Evolutionary conservation across 1,284 basidiomycete genomes (phyloP).

Genomic region (Trametes sp.): DNA sequence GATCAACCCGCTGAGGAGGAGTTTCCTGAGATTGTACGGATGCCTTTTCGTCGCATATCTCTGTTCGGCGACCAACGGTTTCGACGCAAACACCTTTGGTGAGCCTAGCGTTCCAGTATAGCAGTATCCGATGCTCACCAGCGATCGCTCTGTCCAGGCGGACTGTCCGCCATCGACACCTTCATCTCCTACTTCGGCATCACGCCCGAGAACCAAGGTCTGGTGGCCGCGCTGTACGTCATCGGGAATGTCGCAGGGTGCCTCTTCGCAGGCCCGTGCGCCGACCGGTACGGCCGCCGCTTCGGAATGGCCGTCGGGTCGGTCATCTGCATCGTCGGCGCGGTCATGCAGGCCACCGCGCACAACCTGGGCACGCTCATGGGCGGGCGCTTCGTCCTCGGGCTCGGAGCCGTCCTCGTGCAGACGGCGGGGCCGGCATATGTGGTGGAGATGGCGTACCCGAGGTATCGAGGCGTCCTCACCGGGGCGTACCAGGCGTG

Average conservation of each 20-base stretch:
- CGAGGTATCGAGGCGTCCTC: constrained; percentile 44
- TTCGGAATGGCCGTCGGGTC: constrained; percentile 35
- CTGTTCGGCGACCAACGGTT: constrained; percentile 35
- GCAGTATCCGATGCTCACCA: neutral
- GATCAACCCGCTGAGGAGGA: constrained; percentile 18
- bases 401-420: constrained; percentile 42
- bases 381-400: constrained; percentile 45
- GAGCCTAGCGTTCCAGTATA: neutral
- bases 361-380: constrained; percentile 36
- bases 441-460: constrained; percentile 53
- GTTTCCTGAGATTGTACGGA: constrained; percentile 29
- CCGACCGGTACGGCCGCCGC: constrained; percentile 33
- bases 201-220: constrained; percentile 29
- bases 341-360: constrained; percentile 31
- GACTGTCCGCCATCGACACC: constrained; percentile 33
- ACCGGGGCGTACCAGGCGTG: constrained; percentile 35
- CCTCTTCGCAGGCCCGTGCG: constrained; percentile 33
- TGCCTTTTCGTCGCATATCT: constrained; percentile 35
- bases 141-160: constrained; percentile 11
- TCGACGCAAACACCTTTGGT: constrained; percentile 37
- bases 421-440: constrained; percentile 51
- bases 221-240: constrained; percentile 35
- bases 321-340: constrained; percentile 33
- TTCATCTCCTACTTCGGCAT: constrained; percentile 34
- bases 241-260: constrained; percentile 34